Evolutionary conservation across 176 grass and related monocot genomes (phyloP), one percentile per base, ranked within the genome.

Genomic region (Musa beccarii): DNA sequence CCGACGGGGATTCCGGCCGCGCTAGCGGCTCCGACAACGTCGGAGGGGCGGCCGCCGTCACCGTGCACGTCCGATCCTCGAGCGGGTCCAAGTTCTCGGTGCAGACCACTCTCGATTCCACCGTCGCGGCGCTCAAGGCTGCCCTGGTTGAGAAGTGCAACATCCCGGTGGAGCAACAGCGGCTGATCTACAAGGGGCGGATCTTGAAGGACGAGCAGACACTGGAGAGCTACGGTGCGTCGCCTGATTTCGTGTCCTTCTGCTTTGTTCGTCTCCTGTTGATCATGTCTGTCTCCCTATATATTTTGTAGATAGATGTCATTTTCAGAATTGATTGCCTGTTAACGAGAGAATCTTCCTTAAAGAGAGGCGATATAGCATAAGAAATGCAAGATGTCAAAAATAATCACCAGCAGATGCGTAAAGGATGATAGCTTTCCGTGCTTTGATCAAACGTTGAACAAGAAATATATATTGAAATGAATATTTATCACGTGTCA

Each of bases 131-230:
- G 8, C 59, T 75, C 53, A 75, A 75, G 24, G 73, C 16, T 20
- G 16, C 29, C 28, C 73, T 75, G 43, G 73, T 54, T 10, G 53
- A 75, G 54, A 75, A 75, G 73, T 75, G 54, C 73, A 26, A 49
- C 73, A 25, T 75, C 54, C 73, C 73, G 54, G 14, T 23, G 24
- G 73, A 75, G 54, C 73, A 53, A 26, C 73, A 75, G 16, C 15
- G 73, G 73, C 28, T 75, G 73, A 75, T 75, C 22, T 75, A 75
- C 49, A 75, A 61, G 49, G 73, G 73, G 26, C 73, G 28, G 73
- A 75, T 75, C 55, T 59, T 75, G 54, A 75, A 75, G 54, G 54
- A 59, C 54, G 25, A 75, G 2, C 53, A 75, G 17, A 75, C 54
- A 24, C 24, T 75, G 23, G 28, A 29, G 73, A 75, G 54, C 73